Base-by-base conservation (phyloP, 2,329 filamentous ascomycete genomes). In the Colletotrichum coccodes region DNA sequence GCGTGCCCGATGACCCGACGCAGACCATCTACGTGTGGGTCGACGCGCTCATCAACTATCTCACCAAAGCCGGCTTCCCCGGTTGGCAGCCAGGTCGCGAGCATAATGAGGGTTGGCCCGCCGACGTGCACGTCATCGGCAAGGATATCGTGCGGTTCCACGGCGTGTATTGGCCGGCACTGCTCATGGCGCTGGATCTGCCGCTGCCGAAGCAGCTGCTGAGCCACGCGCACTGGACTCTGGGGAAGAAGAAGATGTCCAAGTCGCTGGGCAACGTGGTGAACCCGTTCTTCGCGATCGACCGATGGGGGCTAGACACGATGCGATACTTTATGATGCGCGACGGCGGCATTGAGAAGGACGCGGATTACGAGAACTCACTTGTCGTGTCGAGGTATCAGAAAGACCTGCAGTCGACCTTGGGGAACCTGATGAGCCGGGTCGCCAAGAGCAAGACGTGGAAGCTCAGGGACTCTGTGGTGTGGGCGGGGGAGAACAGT, bases 11-110 rank as follows among this genome's bases (percentile, higher is more conserved):
- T 60, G 96, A 99, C 75, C 83, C 88, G 0, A 89, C 84, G 21
- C 96, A 98, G 80, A 98, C 95, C 3, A 95, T 99, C 66, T 99
- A 99, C 76, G 97, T 99, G 36, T 99, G 96, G 96, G 87, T 99
- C 0, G 97, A 99, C 80, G 96, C 96, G 1, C 87, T 99, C 34
- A 87, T 98, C 75, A 99, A 98, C 79, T 99, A 99, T 78, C 82
- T 96, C 59, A 97, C 95, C 18, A 94, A 91, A 71, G 89, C 94
- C 1, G 94, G 95, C 16, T 98, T 97, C 76, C 94, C 94, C 0
- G 80, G 81, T 38, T 94, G 92, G 89, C 81, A 89, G 1, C 91
- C 92, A 0, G 90, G 90, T 2, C 82, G 86, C 4, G 89, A 92
- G 68, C 79, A 84, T 16, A 82, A 82, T 23, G 87, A 87, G 57